Base-by-base conservation (phyloP, 1,284 basidiomycete genomes). In the Moesziomyces sp. region DNA sequence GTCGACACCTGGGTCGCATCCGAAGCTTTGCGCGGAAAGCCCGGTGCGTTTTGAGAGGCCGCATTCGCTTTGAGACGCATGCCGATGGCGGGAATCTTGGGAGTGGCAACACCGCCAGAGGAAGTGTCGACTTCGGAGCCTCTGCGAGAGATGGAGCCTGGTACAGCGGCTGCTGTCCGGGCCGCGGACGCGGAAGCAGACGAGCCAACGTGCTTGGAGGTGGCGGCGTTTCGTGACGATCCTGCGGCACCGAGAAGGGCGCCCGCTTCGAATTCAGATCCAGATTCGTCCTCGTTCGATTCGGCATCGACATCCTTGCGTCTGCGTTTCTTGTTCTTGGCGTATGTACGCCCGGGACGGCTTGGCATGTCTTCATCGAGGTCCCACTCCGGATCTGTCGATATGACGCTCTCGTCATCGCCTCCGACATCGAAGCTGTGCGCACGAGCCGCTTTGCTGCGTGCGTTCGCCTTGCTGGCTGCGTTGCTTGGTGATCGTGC, bases 41-140 rank as follows among this genome's bases (percentile, higher is more conserved):
- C 60, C 9, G 73, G 73, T 4, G 73, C 45, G 9, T 55, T 61
- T 14, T 67, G 63, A 18, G 53, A 28, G 13, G 65, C 42, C 30
- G 64, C 50, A 46, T 76, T 75, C 10, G 77, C 57, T 53, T 79
- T 79, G 42, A 79, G 66, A 38, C 68, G 67, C 65, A 77, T 75
- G 43, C 69, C 71, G 16, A 78, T 68, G 24, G 62, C 46, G 9
- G 59, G 56, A 6, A 61, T 58, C 45, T 65, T 66, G 40, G 67
- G 53, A 7, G 62, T 74, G 8, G 46, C 51, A 11, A 30, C 23
- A 13, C 46, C 62, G 26, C 52, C 52, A 0, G 66, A 44, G 9
- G 62, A 50, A 0, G 46, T 43, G 14, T 53, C 63, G 14, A 54
- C 55, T 19, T 69, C 71, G 2, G 66, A 72, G 6, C 49, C 63